Evolutionary conservation across 305 asterid species (phyloP), one percentile per base, ranked within the genome.

Genomic region (Lippia alba): DNA sequence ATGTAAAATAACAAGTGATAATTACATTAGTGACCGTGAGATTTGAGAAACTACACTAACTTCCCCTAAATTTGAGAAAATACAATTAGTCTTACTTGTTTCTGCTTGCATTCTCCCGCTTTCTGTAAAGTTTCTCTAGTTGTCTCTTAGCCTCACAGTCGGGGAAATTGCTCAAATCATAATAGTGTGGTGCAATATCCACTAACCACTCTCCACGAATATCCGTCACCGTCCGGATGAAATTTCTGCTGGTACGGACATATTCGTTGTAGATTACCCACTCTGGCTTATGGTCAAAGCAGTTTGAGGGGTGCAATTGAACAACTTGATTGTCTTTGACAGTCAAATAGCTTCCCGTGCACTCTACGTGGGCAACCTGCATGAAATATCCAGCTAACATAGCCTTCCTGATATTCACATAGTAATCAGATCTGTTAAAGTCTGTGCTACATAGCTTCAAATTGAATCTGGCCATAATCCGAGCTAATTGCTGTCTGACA

Each of bases 341-440:
- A n/a, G 99, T 92, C 71, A 92, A 82, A 84, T 92, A 94, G 77
- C 90, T 96, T 8, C 96, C 97, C 6, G 92, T 83, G 32, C 92
- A 90, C 78, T 92, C 99, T 73, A 92, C 71, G 84, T 94, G 99
- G 51, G 99, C 98, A 73, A 94, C 98, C 90, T 94, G 99, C 99
- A 94, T 94, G 75, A 94, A 94, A 80, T 94, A 94, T 60, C 98
- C 99, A 83, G 99, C 99, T 19, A 94, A 74, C 99, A 94, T 92
- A 30, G 99, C 99, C 82, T 92, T 92, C 71, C 99, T 83, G 81
- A 94, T 94, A 79, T 92, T 94, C 74, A 88, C 83, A 71, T 92
- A 90, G 92, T 94, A 94, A 77, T 94, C 98, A 10, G 92, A 92
- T 74, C 96, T 94, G 82, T 87, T 92, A n/a, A n/a, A n/a, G n/a